Base-by-base conservation (phyloP, 768 basidiomycete species). In the Auriscalpium microsporum region DNA sequence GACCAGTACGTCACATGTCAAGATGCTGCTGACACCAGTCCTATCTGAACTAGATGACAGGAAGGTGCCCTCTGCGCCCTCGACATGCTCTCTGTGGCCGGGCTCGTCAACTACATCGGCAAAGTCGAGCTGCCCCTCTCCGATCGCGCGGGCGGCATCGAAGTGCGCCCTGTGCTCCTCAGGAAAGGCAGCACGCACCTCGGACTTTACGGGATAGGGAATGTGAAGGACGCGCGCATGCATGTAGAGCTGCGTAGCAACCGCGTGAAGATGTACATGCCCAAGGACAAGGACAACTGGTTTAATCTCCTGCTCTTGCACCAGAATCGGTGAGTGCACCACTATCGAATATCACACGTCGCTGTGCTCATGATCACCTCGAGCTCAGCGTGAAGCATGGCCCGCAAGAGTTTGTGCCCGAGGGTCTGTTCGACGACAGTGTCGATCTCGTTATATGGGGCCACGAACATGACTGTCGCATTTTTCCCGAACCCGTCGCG, bases 391-490 rank as follows among this genome's bases (percentile, higher is more conserved):
- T 96, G 3, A 86, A 90, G 63, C 96, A 94, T 67, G 94, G 92
- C 1, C 92, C 93, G 16, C 92, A 97, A 67, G 89, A 93, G 62
- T 92, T 80, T 11, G 94, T 98, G 1, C 94, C 95, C 8, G 96
- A 98, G 64, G 88, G 89, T 57, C 88, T 97, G 83, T 99, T 99
- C 62, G 95, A 98, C 65, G 92, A 99, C 65, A 87, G 84, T 63
- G 78, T 97, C 37, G 84, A 97, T 63, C 78, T 99, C 14, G 90
- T 99, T 8, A 77, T 99, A 2, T 99, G 96, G 96, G 96, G 96
- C 8, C 96, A 99, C 68, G 96, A 99, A 69, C 96, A 99, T 66
- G 96, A 98, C 69, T 98, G 95, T 64, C 82, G 94, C 34, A 89
- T 95, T 53, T 75, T 83, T 2, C 95, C 96, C 0, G 92, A 96